Evolutionary conservation across 2,329 filamentous ascomycete genomes (phyloP).

Genomic region (Lecanicillium sp.): DNA sequence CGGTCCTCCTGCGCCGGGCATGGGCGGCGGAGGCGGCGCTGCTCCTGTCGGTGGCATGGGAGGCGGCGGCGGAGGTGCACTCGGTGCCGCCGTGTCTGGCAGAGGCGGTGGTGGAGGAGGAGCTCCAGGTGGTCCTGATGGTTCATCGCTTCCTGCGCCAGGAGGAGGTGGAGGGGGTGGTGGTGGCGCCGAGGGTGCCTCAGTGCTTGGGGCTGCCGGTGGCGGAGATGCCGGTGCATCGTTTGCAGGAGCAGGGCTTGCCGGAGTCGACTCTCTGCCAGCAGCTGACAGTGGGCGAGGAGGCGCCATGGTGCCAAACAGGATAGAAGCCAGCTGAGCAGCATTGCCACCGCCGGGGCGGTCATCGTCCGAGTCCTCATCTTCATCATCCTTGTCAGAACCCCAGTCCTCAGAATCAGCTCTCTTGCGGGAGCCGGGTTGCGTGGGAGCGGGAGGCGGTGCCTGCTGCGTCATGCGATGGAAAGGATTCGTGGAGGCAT

Average conservation of each 20-base stretch:
- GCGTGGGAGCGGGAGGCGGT: slow-evolving; percentile 38
- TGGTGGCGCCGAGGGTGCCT: slow-evolving; percentile 23
- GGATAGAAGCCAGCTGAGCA: slow-evolving; percentile 85
- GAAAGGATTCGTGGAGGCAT: slow-evolving; percentile 90
- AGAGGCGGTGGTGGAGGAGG: slow-evolving; percentile 21
- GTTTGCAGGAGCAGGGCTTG: slow-evolving; percentile 29
- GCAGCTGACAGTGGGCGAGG: slow-evolving; percentile 80
- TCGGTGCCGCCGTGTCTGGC: slow-evolving; percentile 14
- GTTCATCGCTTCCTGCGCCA: slow-evolving; percentile 16
- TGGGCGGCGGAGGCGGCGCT: slow-evolving; percentile 27
- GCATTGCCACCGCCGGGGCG: slow-evolving; percentile 74
- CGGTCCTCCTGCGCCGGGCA: slow-evolving; percentile 24
- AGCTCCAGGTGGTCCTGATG: slow-evolving; percentile 18
- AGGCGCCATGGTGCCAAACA: slow-evolving; percentile 95
- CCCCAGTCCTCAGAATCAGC: slow-evolving; percentile 70
- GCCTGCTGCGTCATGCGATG: slow-evolving; percentile 69
- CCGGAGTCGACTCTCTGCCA: slow-evolving; percentile 54
- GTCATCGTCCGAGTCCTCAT: slow-evolving; percentile 69
- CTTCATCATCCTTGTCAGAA: slow-evolving; percentile 55
- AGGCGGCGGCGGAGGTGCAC: slow-evolving; percentile 21
- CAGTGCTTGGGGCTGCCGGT: slow-evolving; percentile 22
- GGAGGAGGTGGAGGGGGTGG: slow-evolving; percentile 24
- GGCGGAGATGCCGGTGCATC: slow-evolving; percentile 32
- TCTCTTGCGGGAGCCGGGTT: slow-evolving; percentile 44
- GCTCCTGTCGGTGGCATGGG: slow-evolving; percentile 27